phyloP scores from a whole-genome alignment of 305 asterid species.

The Caryopteris hybrid region DNA sequence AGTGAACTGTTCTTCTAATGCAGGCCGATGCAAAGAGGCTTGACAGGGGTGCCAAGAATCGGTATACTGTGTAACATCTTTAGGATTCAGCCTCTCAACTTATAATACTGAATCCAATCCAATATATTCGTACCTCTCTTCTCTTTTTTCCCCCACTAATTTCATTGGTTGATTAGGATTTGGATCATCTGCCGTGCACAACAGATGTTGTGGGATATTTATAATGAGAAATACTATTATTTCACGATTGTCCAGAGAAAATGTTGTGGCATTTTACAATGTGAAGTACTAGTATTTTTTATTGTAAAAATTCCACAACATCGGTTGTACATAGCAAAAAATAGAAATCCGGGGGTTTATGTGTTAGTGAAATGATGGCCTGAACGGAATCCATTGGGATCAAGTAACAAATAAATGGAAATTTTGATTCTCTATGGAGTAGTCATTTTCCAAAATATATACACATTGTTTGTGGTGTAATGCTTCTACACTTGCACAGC shows the following conservation, averaged over 20 bases:
- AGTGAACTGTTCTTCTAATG: conserved; percentile 16
- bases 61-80: conserved; percentile 31
- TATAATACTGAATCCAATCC: neutral
- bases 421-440: neutral
- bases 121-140: neutral
- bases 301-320: no score
- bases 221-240: neutral
- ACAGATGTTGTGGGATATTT: neutral
- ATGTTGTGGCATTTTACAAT: no score
- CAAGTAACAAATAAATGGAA: no score
- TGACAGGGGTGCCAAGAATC: conserved; percentile 53
- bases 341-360: no score
- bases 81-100: neutral
- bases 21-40: conserved; percentile 65
- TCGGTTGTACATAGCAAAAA: no score
- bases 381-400: no score
- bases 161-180: no score
- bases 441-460: neutral
- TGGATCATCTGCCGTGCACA: no score
- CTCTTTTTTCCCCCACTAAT: no score
- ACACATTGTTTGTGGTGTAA: neutral
- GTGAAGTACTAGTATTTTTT: no score
- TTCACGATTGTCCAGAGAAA: no score
- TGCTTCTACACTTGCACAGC: neutral
- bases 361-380: no score